A percentile compares a stretch with the other conserved stretches of the same genome.
These are phyloP conservation scores for Pythium sp. DNA, from an alignment of 352 stramenopile species.

Conservation along the genomic window DNA sequence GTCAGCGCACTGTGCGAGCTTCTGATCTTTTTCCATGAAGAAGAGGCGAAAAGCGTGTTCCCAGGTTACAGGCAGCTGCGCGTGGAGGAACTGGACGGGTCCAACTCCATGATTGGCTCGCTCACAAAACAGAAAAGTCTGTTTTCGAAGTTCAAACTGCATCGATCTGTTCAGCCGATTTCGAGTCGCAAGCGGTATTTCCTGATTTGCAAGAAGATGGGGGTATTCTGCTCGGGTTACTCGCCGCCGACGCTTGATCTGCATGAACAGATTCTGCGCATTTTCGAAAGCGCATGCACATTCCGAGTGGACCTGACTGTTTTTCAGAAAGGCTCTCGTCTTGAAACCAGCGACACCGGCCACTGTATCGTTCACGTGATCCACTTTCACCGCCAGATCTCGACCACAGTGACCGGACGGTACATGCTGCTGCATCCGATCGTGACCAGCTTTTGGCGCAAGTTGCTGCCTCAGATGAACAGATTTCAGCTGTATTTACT, in stretches of 20 bases:
- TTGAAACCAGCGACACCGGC: neutral
- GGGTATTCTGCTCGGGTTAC: constrained; percentile 20
- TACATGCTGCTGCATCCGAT: constrained; percentile 19
- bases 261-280: constrained; percentile 17
- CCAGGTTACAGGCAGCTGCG: constrained; percentile 1
- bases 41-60: neutral
- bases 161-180: neutral
- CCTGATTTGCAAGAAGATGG: constrained; percentile 17
- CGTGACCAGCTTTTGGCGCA: constrained; percentile 17
- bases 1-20: neutral
- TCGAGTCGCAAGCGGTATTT: neutral
- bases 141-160: neutral
- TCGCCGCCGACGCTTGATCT: constrained; percentile 9
- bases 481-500: neutral
- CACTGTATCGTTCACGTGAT: neutral
- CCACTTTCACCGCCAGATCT: constrained; percentile 16
- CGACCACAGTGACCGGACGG: constrained; percentile 17
- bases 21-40: neutral
- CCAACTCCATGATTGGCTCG: neutral
- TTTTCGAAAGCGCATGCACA: constrained; percentile 14
- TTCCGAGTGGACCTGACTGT: neutral
- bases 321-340: neutral
- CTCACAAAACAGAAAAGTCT: neutral
- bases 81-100: neutral
- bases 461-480: constrained; percentile 16